Conservation (phyloP, 768 basidiomycete genomes). For the Lactifluus volemus region DNA sequence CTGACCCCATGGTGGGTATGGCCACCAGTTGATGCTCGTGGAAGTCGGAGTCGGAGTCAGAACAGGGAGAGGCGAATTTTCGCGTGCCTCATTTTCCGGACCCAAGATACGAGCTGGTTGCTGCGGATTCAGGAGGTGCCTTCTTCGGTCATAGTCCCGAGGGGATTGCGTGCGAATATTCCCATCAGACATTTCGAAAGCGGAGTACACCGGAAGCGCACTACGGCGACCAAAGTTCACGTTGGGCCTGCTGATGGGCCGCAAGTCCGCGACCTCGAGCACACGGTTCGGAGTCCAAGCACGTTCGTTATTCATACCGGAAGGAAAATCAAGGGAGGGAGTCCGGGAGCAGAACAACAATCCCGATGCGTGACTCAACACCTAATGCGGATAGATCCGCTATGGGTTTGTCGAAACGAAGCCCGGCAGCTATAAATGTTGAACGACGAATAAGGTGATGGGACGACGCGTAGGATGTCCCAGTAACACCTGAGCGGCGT, state of each 20-base stretch:
- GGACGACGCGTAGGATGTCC: slow-evolving; percentile 63
- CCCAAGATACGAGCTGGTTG: neutral
- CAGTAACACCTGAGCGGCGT: slow-evolving; percentile 59
- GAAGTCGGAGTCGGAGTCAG: slow-evolving; percentile 7
- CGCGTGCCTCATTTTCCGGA: neutral
- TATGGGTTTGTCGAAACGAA: slow-evolving; percentile 51
- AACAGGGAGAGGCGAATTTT: neutral
- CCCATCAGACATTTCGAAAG: neutral
- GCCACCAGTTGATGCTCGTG: slow-evolving; percentile 29
- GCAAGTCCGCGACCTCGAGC: neutral
- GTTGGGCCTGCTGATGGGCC: neutral
- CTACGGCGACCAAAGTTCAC: slow-evolving; percentile 3
- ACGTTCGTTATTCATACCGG: neutral
- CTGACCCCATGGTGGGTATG: slow-evolving; percentile 26
- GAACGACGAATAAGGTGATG: slow-evolving; percentile 67
- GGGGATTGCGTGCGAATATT: neutral
- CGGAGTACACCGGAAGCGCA: neutral
- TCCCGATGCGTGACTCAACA: slow-evolving; percentile 27
- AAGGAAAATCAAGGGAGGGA: neutral
- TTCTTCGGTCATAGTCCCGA: neutral
- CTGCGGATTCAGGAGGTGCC: neutral
- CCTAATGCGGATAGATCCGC: slow-evolving; percentile 30
- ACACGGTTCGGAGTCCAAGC: neutral
- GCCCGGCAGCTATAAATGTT: slow-evolving; percentile 72
- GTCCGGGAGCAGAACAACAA: slow-evolving; percentile 20